Base-by-base conservation (phyloP, 306 rosid genomes). In the Clitoria ternatea region DNA sequence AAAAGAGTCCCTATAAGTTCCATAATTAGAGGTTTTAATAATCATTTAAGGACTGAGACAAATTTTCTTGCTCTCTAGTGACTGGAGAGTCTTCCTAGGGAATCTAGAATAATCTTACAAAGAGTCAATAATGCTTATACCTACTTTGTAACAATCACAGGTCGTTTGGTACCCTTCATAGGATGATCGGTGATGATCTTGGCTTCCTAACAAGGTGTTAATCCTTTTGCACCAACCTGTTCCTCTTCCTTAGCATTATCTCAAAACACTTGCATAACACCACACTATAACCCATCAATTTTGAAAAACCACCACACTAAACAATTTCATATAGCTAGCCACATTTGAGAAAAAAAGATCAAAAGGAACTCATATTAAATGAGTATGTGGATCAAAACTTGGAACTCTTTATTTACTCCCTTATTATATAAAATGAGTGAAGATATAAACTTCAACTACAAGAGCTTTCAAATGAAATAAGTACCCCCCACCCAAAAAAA, bases 241-340 rank as follows among this genome's bases (percentile, higher is more conserved):
- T 87, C 70, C 91, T 89, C 92, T 91, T 87, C 83, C 91, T 89
- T 87, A 85, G 75, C 97, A 85, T 91, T 84, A 6, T 87, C 85
- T 72, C 72, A 59, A 82, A 61, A 72, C 55, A 77, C 81, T 88
- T 83, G 65, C 64, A 42, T 69, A 63, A 72, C 13, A 35, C 47
- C 33, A 55, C 35, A n/a, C 15, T 6, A 54, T 32, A 29, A 36
- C 30, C 36, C 18, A 69, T 39, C 47, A 48, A 73, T 29, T 40
- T 29, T 6, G 43, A 74, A 44, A n/a, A n/a, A n/a, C n/a, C n/a
- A n/a, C 4, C 44, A 39, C 20, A 29, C 39, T 67, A 26, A 62
- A 52, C n/a, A n/a, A n/a, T 26, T 60, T 53, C 15, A 3, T 11
- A 33, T 11, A 19, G 47, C 15, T 36, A 52, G 19, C 14, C 26